A percentile compares a stretch with the other conserved stretches of the same genome.
These are phyloP conservation scores for Chlamydomonas incerta DNA, from an alignment of 139 green algal species.

Conservation along the genomic window DNA sequence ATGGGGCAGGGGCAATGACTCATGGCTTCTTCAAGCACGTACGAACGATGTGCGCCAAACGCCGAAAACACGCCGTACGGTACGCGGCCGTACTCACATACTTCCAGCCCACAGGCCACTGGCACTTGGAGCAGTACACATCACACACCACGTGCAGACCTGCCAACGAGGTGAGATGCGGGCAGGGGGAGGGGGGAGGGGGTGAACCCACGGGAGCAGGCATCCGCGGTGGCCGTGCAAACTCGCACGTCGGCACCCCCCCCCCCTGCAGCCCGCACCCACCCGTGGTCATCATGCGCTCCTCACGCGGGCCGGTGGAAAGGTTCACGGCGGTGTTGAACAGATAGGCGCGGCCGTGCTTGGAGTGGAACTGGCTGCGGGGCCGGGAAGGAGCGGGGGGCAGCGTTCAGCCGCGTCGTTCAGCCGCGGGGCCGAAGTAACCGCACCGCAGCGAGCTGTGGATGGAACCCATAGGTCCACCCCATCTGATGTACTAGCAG, in stretches of 20 bases:
- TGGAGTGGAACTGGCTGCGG: slow-evolving; percentile 48
- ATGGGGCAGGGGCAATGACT: too few species aligned
- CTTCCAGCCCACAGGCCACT: slow-evolving; percentile 84
- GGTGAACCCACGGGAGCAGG: neutral
- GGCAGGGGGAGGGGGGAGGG: too few species aligned
- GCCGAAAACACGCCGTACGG: too few species aligned
- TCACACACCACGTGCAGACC: slow-evolving; percentile 54
- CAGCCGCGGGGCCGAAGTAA: neutral
- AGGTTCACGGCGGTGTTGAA: slow-evolving; percentile 78
- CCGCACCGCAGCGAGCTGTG: neutral
- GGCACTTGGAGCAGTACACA: slow-evolving; percentile 84
- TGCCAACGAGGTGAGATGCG: neutral
- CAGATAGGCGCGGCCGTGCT: slow-evolving; percentile 85
- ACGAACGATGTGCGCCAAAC: too few species aligned
- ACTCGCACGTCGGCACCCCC: too few species aligned
- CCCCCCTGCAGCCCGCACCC: too few species aligned
- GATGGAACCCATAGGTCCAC: too few species aligned
- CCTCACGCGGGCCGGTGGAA: slow-evolving; percentile 55
- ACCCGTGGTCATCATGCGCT: slow-evolving; percentile 89
- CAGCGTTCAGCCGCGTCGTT: neutral
- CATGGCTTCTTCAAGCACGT: too few species aligned
- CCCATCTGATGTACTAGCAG: too few species aligned
- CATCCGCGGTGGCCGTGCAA: too few species aligned
- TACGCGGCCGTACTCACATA: slow-evolving; percentile 8
- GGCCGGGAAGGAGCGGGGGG: neutral